Base-by-base conservation (phyloP, 2,329 filamentous ascomycete genomes). In the Pseudonectria foliicola region DNA sequence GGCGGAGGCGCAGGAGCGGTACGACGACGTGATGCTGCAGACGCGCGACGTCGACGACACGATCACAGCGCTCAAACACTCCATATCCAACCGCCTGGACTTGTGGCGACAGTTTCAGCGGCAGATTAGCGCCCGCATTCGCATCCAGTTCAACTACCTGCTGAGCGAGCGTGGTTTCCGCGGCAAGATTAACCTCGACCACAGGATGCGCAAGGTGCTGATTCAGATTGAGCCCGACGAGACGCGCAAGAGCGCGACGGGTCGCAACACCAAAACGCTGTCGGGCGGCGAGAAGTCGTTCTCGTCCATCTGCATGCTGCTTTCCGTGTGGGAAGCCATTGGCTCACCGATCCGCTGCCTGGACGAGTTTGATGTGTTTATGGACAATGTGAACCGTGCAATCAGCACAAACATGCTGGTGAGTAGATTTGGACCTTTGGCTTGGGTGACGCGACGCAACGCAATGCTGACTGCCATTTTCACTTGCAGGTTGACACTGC, bases 301-400 rank as follows among this genome's bases (percentile, higher is more conserved):
- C 59, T 93, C 89, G 4, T 95, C 90, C 4, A 93, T 96, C 40
- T 98, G 92, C 62, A 74, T 98, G 49, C 67, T 98, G 35, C 71
- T 98, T 23, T 79, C 88, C 3, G 82, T 98, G 13, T 98, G 92
- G 92, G 92, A 98, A 56, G 90, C 92, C 21, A 98, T 98, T 82
- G 90, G 92, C 10, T 93, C 88, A 13, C 90, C 89, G 1, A 82
- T 98, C 41, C 79, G 92, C 35, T 98, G 92, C 54, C 70, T 98
- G 35, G 92, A 98, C 61, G 92, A 98, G 62, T 98, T 96, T 55
- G 92, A 98, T 57, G 92, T 98, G 23, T 98, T 95, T 69, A 98
- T 98, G 92, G 92, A 98, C 62, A 87, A 83, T 48, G 86, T 96
- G 39, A 98, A 98, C 61, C 80, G 92, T 41, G 86, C 85, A 37